Evolutionary conservation across 805 yeast genomes (phyloP), one percentile per base, ranked within the genome.

Genomic region (Tetrapisispora taiwanensis): DNA sequence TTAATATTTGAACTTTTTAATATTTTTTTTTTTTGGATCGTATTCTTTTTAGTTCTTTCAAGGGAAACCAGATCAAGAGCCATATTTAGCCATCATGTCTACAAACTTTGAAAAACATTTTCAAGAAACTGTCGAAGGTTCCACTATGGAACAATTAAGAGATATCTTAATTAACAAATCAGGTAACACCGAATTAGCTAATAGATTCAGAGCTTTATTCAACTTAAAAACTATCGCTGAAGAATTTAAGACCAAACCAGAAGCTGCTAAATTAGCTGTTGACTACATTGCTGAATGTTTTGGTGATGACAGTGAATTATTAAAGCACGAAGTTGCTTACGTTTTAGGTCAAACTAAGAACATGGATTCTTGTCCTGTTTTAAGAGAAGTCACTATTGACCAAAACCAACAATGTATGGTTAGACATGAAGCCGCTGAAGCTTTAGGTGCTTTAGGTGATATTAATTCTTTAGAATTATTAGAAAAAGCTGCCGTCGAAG

Each of bases 381-480:
- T 92, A 48, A 75, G 86, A 62, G 72, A 73, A 7, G 95, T 87
- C 19, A 73, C 92, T 55, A 66, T 68, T 40, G 79, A 81, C 62
- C 58, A 61, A 20, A 71, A 70, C 53, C 97, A 90, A 69, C 92
- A 84, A 60, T 72, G 84, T 48, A 92, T 92, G 97, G 99, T 92
- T 31, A 83, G 99, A 65, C 99, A 92, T 65, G 99, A 92, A 66
- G 98, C 98, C 15, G 98, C 98, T 7, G 99, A 92, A 67, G 98
- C 97, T 36, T 72, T 92, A 44, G 99, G 98, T 49, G 98, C 98
- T 36, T 71, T 92, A 42, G 95, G 95, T 39, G 95, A 88, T 63
- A 64, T 67, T 34, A 81, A 76, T 6, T 83, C 95, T 13, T 63
- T 92, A 45, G 75, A 70, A 1, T 61, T 88, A 39, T 74, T 92